phyloP scores from a whole-genome alignment of 768 basidiomycete species.

The Clitopilus hobsonii region DNA sequence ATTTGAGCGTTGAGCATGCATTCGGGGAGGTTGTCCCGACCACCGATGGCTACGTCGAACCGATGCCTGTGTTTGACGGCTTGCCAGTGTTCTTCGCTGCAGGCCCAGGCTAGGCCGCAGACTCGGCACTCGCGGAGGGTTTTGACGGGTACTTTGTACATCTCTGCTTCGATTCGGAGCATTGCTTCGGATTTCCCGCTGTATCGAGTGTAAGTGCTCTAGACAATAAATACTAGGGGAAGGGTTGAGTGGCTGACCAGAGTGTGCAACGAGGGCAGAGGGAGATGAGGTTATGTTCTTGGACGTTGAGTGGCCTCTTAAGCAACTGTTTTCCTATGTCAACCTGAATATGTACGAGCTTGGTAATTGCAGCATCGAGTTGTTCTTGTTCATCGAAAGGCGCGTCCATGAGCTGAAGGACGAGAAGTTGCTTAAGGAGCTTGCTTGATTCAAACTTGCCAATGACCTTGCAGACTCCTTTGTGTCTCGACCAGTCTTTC shows the following conservation, averaged over 20 bases:
- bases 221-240: not conserved
- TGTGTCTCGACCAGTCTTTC: constrained; percentile 27
- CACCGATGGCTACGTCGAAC: constrained; percentile 14
- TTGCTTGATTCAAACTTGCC: constrained; percentile 16
- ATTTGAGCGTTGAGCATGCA: constrained; percentile 23
- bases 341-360: constrained; percentile 8
- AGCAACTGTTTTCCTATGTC: constrained; percentile 7
- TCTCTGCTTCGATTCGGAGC: constrained; percentile 17
- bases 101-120: constrained; percentile 23
- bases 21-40: constrained; percentile 19
- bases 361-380: constrained; percentile 11
- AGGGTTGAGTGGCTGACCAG: constrained; percentile 15
- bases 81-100: constrained; percentile 21
- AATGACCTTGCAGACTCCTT: constrained; percentile 26
- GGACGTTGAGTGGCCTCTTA: constrained; percentile 11
- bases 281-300: constrained; percentile 20
- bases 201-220: not conserved
- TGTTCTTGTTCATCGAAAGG: constrained; percentile 10
- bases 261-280: constrained; percentile 25
- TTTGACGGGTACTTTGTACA: not conserved
- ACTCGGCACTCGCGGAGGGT: constrained; percentile 18
- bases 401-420: constrained; percentile 8
- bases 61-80: constrained; percentile 14
- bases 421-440: constrained; percentile 3
- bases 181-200: constrained; percentile 23